Evolutionary conservation across 2,329 filamentous ascomycete genomes (phyloP).

Genomic region (Colletotrichum coccodes): DNA sequence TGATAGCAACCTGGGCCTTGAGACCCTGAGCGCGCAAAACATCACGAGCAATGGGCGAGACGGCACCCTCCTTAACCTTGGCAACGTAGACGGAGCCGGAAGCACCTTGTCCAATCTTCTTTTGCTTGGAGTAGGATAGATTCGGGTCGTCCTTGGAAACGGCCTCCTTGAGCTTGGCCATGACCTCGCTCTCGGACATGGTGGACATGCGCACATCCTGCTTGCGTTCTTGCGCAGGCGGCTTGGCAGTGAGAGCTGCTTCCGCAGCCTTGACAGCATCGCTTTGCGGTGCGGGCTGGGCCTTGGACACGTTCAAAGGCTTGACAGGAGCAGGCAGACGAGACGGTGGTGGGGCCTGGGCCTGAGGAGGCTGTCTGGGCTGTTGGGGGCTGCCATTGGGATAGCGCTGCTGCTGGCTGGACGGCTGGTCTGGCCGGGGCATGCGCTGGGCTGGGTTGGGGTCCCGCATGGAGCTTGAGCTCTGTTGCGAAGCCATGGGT

Average conservation of each 20-base stretch:
- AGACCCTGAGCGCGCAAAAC: slow-evolving; percentile 82
- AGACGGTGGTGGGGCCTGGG: slow-evolving; percentile 45
- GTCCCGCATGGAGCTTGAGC: slow-evolving; percentile 56
- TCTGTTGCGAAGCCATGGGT: slow-evolving; percentile 59
- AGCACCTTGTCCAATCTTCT: slow-evolving; percentile 98
- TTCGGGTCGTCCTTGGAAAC: slow-evolving; percentile 96
- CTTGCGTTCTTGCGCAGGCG: slow-evolving; percentile 75
- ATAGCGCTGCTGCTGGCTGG: slow-evolving; percentile 57
- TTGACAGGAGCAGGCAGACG: slow-evolving; percentile 75
- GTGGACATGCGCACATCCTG: slow-evolving; percentile 98
- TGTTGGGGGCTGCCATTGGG: slow-evolving; percentile 62
- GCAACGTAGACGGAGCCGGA: slow-evolving; percentile 98
- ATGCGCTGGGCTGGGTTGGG: slow-evolving; percentile 55
- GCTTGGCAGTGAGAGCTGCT: slow-evolving; percentile 87
- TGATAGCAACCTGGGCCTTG: slow-evolving; percentile 94
- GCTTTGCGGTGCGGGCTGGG: slow-evolving; percentile 56
- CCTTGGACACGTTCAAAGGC: slow-evolving; percentile 82
- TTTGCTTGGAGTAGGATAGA: slow-evolving; percentile 97
- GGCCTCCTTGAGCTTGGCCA: slow-evolving; percentile 93
- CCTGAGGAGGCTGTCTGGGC: slow-evolving; percentile 53
- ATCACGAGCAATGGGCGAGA: slow-evolving; percentile 82
- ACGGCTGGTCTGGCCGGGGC: slow-evolving; percentile 58
- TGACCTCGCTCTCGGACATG: slow-evolving; percentile 97
- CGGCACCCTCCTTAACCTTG: slow-evolving; percentile 88
- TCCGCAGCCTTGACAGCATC: slow-evolving; percentile 91